Percentiles rank a stretch among this genome's conserved stretches.
These are phyloP conservation scores for Penicillium atrosanguineum DNA, from an alignment of 495 filamentous ascomycete species.

Conservation along the genomic window DNA sequence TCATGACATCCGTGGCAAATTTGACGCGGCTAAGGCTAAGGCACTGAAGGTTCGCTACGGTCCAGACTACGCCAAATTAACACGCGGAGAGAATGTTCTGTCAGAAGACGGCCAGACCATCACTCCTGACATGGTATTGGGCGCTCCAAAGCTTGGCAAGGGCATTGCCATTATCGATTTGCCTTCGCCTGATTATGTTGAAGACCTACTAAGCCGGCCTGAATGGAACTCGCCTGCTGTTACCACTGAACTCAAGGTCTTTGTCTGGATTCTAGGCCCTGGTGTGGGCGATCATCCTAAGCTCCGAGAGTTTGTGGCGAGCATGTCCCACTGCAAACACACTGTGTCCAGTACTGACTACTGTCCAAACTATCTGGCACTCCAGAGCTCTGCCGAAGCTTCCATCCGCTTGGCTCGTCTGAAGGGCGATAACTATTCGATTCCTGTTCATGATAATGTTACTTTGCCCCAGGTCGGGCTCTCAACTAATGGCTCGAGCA, in stretches of 20 bases:
- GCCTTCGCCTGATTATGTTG: constrained; percentile 64
- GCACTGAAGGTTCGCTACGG: constrained; percentile 54
- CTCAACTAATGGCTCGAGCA: not conserved
- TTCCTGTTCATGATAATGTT: constrained; percentile 59
- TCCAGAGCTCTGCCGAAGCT: constrained; percentile 60
- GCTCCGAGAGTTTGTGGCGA: constrained; percentile 66
- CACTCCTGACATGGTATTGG: constrained; percentile 67
- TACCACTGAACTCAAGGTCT: constrained; percentile 61
- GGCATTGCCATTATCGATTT: constrained; percentile 82
- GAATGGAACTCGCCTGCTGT: constrained; percentile 71
- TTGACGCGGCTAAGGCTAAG: constrained; percentile 61
- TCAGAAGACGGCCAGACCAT: constrained; percentile 54
- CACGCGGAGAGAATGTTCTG: constrained; percentile 53
- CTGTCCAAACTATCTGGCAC: constrained; percentile 67
- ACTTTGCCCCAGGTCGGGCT: constrained; percentile 31
- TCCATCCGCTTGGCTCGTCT: constrained; percentile 66
- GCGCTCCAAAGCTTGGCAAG: constrained; percentile 48
- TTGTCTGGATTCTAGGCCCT: constrained; percentile 79
- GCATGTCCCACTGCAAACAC: constrained; percentile 61
- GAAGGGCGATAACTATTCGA: constrained; percentile 63
- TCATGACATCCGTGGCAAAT: constrained; percentile 75
- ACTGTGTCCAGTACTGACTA: constrained; percentile 68
- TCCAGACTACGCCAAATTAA: constrained; percentile 51
- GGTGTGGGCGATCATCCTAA: constrained; percentile 60
- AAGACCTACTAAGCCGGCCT: constrained; percentile 58